phyloP scores from a whole-genome alignment of 192 early-diverging fungal species.

The Phlyctochytrium bullatum region DNA sequence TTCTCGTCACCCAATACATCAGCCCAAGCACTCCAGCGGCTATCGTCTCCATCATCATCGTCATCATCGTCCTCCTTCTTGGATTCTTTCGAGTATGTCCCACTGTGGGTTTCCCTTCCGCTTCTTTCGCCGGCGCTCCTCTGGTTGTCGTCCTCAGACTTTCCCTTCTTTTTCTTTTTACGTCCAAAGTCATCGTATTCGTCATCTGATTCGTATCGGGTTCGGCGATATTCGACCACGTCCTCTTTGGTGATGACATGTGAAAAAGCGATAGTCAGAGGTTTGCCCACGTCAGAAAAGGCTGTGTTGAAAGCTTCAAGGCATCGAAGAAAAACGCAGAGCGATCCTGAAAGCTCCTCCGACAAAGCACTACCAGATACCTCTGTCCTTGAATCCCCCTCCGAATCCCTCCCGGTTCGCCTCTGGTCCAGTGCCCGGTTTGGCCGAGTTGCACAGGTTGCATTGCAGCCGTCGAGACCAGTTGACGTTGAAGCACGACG shows the following conservation, averaged over 20 bases:
- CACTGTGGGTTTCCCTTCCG: not conserved
- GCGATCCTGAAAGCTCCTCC: not conserved
- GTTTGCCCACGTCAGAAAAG: no score
- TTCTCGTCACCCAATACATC: constrained; percentile 39
- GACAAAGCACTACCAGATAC: no score
- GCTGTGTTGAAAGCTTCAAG: not conserved
- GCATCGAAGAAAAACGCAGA: not conserved
- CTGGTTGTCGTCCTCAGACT: not conserved
- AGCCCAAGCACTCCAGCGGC: constrained; percentile 42
- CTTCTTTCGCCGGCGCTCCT: constrained; percentile 5
- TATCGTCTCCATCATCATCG: constrained; percentile 42
- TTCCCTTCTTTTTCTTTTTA: constrained; percentile 32
- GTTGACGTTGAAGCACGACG: constrained; percentile 42
- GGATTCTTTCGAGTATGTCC: not conserved
- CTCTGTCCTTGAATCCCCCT: constrained; percentile 43
- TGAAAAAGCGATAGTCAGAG: no score
- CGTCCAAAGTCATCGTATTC: constrained; percentile 51
- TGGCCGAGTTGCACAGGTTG: constrained; percentile 44
- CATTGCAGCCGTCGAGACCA: constrained; percentile 32
- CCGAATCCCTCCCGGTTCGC: constrained; percentile 34
- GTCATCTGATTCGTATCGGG: constrained; percentile 38
- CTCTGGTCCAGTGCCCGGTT: constrained; percentile 33
- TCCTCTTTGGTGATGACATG: constrained; percentile 16
- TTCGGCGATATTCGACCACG: constrained; percentile 35
- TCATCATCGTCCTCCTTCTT: constrained; percentile 34